Percentiles rank a stretch among this genome's conserved stretches.
phyloP scores from a whole-genome alignment of 371 early-diverging fungal species.

The Saksenaea oblongispora region DNA sequence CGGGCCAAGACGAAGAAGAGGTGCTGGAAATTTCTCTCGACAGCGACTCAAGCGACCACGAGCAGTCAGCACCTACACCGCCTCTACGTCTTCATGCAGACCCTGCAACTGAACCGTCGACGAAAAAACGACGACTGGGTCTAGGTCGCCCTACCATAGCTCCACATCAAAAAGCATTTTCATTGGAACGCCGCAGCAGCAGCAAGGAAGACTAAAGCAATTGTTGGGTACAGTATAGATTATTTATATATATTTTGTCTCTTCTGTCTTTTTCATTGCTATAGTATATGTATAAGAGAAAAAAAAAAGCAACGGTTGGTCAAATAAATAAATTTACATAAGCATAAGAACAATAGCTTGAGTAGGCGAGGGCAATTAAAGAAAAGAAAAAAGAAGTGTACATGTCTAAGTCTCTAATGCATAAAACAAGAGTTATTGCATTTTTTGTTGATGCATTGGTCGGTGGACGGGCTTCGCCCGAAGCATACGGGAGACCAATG shows the following conservation, averaged over 20 bases:
- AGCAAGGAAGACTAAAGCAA: not conserved
- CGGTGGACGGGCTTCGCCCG: not conserved
- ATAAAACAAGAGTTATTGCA: not conserved
- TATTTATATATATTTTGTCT: not conserved
- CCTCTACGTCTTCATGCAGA: not conserved
- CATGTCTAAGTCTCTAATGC: not conserved
- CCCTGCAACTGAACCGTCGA: not conserved
- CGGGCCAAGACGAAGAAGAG: conserved; percentile 7
- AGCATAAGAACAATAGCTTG: no score
- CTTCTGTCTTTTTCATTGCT: not conserved
- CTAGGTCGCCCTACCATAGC: conserved; percentile 11
- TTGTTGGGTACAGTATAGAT: no score
- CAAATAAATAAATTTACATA: conserved; percentile 4
- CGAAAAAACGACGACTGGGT: conserved; percentile 18
- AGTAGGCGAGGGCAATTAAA: not conserved
- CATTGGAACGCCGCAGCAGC: conserved; percentile 9
- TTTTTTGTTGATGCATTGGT: not conserved
- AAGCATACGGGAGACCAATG: not conserved
- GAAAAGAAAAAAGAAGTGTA: not conserved
- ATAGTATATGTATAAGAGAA: not conserved
- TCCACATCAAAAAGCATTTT: conserved; percentile 7
- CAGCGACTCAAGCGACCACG: conserved; percentile 3
- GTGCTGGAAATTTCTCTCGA: conserved; percentile 4
- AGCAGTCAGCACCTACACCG: not conserved
- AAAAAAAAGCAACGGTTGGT: not conserved